These are phyloP conservation scores for Clohesyomyces aquaticus DNA, from an alignment of 495 filamentous ascomycete genomes.

Conservation along the genomic window DNA sequence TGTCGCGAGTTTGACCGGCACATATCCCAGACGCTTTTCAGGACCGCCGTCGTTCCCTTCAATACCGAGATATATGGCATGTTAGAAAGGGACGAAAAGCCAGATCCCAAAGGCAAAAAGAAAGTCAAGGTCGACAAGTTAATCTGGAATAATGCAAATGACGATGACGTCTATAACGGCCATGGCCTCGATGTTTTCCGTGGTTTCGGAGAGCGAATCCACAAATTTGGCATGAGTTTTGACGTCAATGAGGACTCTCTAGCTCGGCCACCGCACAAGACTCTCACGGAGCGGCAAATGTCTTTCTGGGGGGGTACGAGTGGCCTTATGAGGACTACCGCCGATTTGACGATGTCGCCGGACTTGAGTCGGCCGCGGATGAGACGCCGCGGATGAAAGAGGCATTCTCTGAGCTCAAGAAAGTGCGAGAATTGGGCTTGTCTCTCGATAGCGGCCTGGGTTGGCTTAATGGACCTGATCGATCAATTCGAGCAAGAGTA, in stretches of 20 bases:
- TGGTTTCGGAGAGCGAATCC: constrained; percentile 56
- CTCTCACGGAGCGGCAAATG: constrained; percentile 46
- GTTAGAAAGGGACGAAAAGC: constrained; percentile 38
- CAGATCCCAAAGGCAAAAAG: constrained; percentile 42
- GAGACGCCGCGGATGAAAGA: constrained; percentile 55
- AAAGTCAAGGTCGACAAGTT: constrained; percentile 36
- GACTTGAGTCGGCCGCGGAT: constrained; percentile 57
- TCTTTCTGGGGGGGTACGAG: constrained; percentile 58
- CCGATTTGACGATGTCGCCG: constrained; percentile 54
- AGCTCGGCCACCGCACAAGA: constrained; percentile 49
- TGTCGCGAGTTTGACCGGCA: constrained; percentile 57
- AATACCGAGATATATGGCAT: constrained; percentile 57
- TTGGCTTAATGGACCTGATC: constrained; percentile 56
- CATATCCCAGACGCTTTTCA: constrained; percentile 53
- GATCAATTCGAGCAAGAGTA: constrained; percentile 39
- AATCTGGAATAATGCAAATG: constrained; percentile 44
- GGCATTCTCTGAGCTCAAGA: constrained; percentile 51
- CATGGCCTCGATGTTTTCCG: constrained; percentile 56
- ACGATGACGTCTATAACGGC: constrained; percentile 45
- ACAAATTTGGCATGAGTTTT: constrained; percentile 58
- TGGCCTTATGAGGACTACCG: constrained; percentile 57
- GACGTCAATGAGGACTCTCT: constrained; percentile 55
- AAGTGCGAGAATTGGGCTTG: constrained; percentile 56
- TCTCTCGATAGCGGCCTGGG: constrained; percentile 61
- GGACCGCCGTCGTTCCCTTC: constrained; percentile 59